A percentile compares a stretch with the other conserved stretches of the same genome.
Evolutionary conservation across 2,329 filamentous ascomycete genomes (phyloP).

Genomic region (Pseudovirgaria hyperparasitica): DNA sequence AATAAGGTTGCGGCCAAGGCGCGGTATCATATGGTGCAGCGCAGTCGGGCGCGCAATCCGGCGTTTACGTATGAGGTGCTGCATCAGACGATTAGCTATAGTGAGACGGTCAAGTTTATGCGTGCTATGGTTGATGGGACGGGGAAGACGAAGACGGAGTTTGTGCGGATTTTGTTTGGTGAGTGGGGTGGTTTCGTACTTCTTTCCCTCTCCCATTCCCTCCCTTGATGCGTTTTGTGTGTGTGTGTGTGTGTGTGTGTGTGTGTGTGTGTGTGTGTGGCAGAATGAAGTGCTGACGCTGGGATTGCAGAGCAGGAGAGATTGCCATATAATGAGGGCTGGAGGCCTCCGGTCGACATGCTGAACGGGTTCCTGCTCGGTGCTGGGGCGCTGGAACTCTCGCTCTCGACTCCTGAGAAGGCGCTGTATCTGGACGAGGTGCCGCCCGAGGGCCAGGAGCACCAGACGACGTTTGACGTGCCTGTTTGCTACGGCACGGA

Average conservation of each 20-base stretch:
- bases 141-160: constrained; percentile 8
- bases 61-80: constrained; percentile 8
- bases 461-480: no score
- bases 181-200: no score
- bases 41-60: constrained; percentile 7
- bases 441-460: no score
- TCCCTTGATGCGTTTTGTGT: no score
- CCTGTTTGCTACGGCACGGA: no score
- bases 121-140: constrained; percentile 9
- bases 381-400: constrained; percentile 6
- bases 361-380: constrained; percentile 6
- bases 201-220: no score
- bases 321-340: constrained; percentile 12
- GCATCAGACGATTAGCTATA: constrained; percentile 9
- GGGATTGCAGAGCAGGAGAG: constrained; percentile 13
- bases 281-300: no score
- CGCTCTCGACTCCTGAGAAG: constrained; percentile 10
- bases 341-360: constrained; percentile 7
- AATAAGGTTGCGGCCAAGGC: no score
- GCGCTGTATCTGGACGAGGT: no score
- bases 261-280: no score
- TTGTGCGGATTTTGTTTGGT: constrained; percentile 15
- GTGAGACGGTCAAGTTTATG: constrained; percentile 12
- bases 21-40: constrained; percentile 9
- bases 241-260: no score